Base-by-base conservation (phyloP, 139 green algal genomes). In the Diplosphaera chodatii region DNA sequence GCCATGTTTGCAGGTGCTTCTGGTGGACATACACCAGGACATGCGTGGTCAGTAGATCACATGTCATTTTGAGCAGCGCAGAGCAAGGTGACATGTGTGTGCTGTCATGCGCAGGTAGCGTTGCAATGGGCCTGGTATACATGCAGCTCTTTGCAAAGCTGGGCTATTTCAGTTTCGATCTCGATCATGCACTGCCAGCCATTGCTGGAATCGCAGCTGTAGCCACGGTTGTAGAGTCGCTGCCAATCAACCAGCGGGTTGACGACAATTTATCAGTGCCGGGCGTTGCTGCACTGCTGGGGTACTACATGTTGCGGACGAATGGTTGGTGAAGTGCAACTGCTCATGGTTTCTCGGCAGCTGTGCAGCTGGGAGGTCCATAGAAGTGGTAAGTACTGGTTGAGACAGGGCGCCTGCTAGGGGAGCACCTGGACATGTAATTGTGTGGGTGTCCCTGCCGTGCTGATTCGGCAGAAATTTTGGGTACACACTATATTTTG, bases 241-340 rank as follows among this genome's bases (percentile, higher is more conserved):
- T 98, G 80, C 93, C 93, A 1, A 78, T 96, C 41, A 92, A 89
- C 72, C 68, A 78, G 4, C 28, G 23, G 22, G n/a, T 97, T 10
- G 93, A 98, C 73, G 93, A 98, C 77, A 98, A 98, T 76, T 68
- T 98, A 27, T 89, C 85, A 20, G 93, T 98, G n/a, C 93, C 93
- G 2, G 56, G 78, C 4, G 70, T 87, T 15, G 81, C 86, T 3
- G 78, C 78, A 18, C 64, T 74, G 22, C 25, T 88, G 31, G 85
- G 77, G 1, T 40, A 34, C 30, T 59, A 37, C 29, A 32, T 66
- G 23, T 25, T 59, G 48, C 48, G 18, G 16, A 59, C 48, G 13
- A 59, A 48, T 10, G 37, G 37, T 10, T 48, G 37, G 37, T 48
- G 37, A 48, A 6, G 8, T 48, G 37, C 37, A 20, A n/a, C n/a